A percentile compares a stretch with the other conserved stretches of the same genome.
phyloP scores from a whole-genome alignment of 129 eudicot species.

The Saussurea involucrata region DNA sequence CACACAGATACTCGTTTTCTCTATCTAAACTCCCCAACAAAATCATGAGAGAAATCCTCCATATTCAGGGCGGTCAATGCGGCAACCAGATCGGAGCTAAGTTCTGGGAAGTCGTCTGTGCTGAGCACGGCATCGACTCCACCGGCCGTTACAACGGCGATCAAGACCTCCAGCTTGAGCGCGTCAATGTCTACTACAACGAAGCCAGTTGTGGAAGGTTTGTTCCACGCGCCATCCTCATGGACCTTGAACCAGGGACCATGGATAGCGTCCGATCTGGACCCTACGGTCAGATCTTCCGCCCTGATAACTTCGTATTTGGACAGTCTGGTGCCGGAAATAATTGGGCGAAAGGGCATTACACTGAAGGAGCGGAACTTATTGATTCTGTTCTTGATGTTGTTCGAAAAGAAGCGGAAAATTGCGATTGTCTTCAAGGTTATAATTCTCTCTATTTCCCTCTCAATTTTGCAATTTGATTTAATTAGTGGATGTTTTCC shows the following conservation, averaged over 20 bases:
- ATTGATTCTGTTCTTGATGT: slow-evolving; percentile 77
- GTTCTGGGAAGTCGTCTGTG: slow-evolving; percentile 81
- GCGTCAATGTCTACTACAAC: slow-evolving; percentile 72
- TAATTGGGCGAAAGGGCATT: slow-evolving; percentile 78
- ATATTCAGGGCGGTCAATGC: slow-evolving; percentile 83
- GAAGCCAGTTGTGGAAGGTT: slow-evolving; percentile 71
- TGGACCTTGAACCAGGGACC: slow-evolving; percentile 89
- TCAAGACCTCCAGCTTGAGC: slow-evolving; percentile 61
- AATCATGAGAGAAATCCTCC: slow-evolving; percentile 74
- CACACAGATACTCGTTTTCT: slow-evolving; percentile 15
- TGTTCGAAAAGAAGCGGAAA: slow-evolving; percentile 70
- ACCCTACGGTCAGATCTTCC: slow-evolving; percentile 69
- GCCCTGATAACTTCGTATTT: slow-evolving; percentile 75
- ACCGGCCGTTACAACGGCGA: slow-evolving; percentile 60
- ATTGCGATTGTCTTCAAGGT: slow-evolving; percentile 73
- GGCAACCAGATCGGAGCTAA: slow-evolving; percentile 86
- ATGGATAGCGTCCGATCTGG: slow-evolving; percentile 80
- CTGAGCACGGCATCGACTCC: slow-evolving; percentile 76
- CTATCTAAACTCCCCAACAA: slow-evolving; percentile 4
- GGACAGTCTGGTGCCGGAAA: slow-evolving; percentile 80
- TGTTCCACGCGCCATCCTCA: slow-evolving; percentile 74
- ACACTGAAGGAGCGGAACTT: slow-evolving; percentile 78
- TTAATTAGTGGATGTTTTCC: neutral
- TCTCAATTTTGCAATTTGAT: neutral
- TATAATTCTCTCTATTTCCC: neutral